Evolutionary conservation across 2,329 filamentous ascomycete species (phyloP).

Genomic region (Aureobasidium lini): DNA sequence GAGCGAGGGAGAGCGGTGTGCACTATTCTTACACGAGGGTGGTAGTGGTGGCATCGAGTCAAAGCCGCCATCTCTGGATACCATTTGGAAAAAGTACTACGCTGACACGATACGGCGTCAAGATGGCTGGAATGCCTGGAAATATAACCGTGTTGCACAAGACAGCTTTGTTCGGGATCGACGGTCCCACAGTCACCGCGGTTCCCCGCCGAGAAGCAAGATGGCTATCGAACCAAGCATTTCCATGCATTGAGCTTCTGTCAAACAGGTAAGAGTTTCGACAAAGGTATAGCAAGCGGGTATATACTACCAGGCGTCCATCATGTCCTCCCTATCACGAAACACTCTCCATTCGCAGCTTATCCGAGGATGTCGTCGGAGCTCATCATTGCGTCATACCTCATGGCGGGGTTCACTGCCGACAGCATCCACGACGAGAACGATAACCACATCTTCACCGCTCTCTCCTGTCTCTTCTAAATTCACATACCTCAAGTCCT

Average conservation of each 20-base stretch:
- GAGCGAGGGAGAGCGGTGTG: not conserved
- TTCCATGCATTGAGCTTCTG: not conserved
- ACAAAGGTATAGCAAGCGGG: not conserved
- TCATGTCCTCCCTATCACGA: not conserved
- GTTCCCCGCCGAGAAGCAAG: not conserved
- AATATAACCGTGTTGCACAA: not conserved
- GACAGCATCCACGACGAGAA: not conserved
- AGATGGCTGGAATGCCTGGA: conserved; percentile 1
- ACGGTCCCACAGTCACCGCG: not conserved
- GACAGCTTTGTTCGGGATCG: not conserved
- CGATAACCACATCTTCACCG: not conserved
- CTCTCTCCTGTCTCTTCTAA: not conserved
- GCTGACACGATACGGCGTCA: not conserved
- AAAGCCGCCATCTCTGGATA: not conserved
- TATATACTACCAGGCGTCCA: no score
- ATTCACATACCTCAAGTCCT: not conserved
- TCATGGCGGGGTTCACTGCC: conserved; percentile 4
- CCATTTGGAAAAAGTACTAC: conserved; percentile 4
- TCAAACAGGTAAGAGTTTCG: not conserved
- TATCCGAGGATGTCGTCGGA: not conserved
- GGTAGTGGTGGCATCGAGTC: not conserved
- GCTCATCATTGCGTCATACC: not conserved
- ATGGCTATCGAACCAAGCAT: not conserved
- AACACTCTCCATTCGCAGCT: not conserved
- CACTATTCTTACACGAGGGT: not conserved